Conservation (phyloP, 768 basidiomycete species). For the Russula earlei region DNA sequence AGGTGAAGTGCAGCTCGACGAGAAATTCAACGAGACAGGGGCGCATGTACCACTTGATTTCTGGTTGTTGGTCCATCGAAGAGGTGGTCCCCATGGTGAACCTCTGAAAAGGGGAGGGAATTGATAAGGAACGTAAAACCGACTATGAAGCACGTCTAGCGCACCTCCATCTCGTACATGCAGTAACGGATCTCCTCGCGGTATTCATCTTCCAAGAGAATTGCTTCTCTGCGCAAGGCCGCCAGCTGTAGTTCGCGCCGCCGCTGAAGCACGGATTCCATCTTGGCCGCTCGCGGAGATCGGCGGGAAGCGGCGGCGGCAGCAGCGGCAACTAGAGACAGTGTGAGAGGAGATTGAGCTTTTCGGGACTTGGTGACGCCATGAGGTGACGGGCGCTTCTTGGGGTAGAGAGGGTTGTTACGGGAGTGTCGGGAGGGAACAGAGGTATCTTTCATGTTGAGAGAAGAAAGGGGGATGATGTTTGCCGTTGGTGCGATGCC, state of each 20-base stretch:
- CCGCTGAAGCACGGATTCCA: constrained; percentile 50
- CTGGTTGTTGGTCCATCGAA: constrained; percentile 98
- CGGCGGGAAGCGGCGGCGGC: constrained; percentile 34
- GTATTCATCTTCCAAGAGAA: constrained; percentile 91
- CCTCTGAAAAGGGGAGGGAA: constrained; percentile 37
- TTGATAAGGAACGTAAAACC: constrained; percentile 3
- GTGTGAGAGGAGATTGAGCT: constrained; percentile 30
- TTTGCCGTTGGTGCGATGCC: constrained; percentile 32
- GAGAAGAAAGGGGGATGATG: constrained; percentile 28
- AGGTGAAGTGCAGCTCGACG: constrained; percentile 96
- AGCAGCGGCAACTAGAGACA: constrained; percentile 38
- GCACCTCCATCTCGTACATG: constrained; percentile 98
- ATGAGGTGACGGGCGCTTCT: constrained; percentile 78
- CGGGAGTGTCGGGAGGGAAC: constrained; percentile 52
- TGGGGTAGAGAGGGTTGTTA: constrained; percentile 61
- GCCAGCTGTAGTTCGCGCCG: constrained; percentile 61
- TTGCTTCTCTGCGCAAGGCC: constrained; percentile 61
- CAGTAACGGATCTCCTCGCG: constrained; percentile 85
- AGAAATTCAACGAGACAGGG: constrained; percentile 97
- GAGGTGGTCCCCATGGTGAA: constrained; percentile 85
- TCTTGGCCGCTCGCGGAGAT: constrained; percentile 59
- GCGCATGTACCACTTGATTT: constrained; percentile 99
- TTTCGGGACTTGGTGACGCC: constrained; percentile 64
- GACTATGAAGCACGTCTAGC: constrained; percentile 26
- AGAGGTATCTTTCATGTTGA: constrained; percentile 73